Evolutionary conservation across 2,329 filamentous ascomycete species (phyloP), one percentile per base, ranked within the genome.

Genomic region (Stachybotrys chlorohalonatus): DNA sequence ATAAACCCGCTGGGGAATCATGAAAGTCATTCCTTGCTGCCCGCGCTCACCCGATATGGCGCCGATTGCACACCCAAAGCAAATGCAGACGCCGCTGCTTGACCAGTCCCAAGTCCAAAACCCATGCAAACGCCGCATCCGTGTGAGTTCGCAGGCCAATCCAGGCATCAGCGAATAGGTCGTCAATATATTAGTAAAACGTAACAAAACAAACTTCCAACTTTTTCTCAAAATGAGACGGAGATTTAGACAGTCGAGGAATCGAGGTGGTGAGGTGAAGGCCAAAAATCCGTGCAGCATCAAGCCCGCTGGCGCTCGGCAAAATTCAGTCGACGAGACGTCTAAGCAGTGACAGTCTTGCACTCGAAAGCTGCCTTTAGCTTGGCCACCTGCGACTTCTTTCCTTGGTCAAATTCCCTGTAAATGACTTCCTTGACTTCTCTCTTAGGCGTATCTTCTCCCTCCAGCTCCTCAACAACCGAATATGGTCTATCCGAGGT

Each of bases 401-500:
- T 53, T 47, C 59, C 49, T 31, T 59, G 57, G 36, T 60, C 58
- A 11, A 60, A 54, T 51, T 64, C 59, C 55, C 62, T 61, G 30
- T 63, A 24, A 24, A 24, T 62, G 51, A 58, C 52, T 46, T 63
- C 62, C 24, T 50, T 55, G 31, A 46, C 54, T 49, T 63, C 61
- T n/a, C 66, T 68, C 47, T 60, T 66, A 9, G 67, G 66, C 1
- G 67, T 70, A 9, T 67, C 66, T 31, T 69, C 68, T 49, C 65
- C 60, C 30, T 58, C 59, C 17, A 60, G 57, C 16, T 70, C 67
- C 42, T 69, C 69, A 15, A 63, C 57, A 11, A 67, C 59, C 3
- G 70, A 71, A 45, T 60, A 66, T 9, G 64, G 64, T 32, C 67
- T 66, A 46, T 73, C 70, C 24, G 70, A 73, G 2, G 68, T 73